Evolutionary conservation across 2,329 filamentous ascomycete genomes (phyloP), one percentile per base, ranked within the genome.

Genomic region (Pochonia chlamydosporia): DNA sequence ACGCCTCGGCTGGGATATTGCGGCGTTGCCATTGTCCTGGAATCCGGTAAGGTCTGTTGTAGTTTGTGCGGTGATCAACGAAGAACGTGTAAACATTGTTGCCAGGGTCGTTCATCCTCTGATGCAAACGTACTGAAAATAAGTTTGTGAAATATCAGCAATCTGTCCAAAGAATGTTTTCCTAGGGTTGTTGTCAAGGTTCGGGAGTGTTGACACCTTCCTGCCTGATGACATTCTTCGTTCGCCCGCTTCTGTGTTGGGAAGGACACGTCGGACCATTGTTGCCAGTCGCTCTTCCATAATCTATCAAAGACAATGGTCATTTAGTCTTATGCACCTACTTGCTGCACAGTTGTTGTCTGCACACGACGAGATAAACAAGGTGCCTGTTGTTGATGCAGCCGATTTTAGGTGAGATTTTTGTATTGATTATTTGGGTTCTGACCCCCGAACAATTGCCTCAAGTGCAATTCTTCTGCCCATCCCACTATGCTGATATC

Each of bases 21-120:
- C 24, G 20, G 16, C 30, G 21, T 6, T 39, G 40, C 13, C 40
- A 43, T 28, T 23, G 28, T 43, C 18, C 16, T 35, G 40, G n/a
- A 40, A 24, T 16, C 28, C 18, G 26, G 31, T 14, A 24, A 39
- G 20, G 16, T 43, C 35, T 5, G 30, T 23, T 16, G 25, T 39
- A n/a, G 40, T 14, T n/a, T 43, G 40, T 20, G 39, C 39, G 21
- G 40, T 14, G 14, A 40, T 28, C 36, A 47, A 26, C 45, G 43
- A 37, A n/a, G 45, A 31, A 33, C 40, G 45, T 18, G 31, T 26
- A 30, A 40, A 40, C 45, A 47, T 47, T 39, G 40, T 47, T 43
- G 9, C 25, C 24, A 37, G 16, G 8, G 16, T 39, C 24, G n/a
- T 39, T 47, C 33, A 33, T 43, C 13, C 31, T 25, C 39, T 13